Base-by-base conservation (phyloP, 805 yeast genomes). In the Metschnikowia gelsemii region DNA sequence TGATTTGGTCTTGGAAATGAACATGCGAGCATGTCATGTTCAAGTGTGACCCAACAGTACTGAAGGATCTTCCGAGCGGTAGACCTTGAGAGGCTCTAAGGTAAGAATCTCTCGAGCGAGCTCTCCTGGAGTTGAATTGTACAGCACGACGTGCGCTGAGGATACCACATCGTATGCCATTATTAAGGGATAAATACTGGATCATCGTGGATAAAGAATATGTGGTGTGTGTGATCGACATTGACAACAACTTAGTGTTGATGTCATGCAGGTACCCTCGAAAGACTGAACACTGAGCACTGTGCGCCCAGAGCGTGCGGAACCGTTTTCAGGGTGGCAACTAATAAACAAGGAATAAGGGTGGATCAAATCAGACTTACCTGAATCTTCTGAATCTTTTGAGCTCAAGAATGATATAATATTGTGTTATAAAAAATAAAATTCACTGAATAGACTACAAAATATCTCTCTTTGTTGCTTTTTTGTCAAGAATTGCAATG, bases 201-300 rank as follows among this genome's bases (percentile, higher is more conserved):
- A 33, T 33, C 37, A 24, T 24, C 13, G 23, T 18, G 5, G 7
- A n/a, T 11, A 20, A n/a, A 18, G 11, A 12, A 21, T 9, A 20
- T n/a, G 35, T 20, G 17, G 26, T 19, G 14, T 2, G 18, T 20
- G 17, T n/a, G 35, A 13, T 21, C 21, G 17, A 20, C 12, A 21
- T 26, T 32, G 35, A 20, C n/a, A n/a, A n/a, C n/a, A n/a, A n/a
- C 21, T 32, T n/a, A 24, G 24, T 18, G 29, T 16, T 30, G 41
- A 24, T 31, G 41, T 31, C 41, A 38, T 38, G 42, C 42, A 38
- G 42, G 41, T 25, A 24, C 19, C 22, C 16, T 32, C 25, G 14
- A 27, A 9, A 14, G 14, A 13, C n/a, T 16, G 18, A 27, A 14
- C 30, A 27, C 30, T n/a, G 29, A n/a, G 29, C 29, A 13, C 16